A percentile compares a stretch with the other conserved stretches of the same genome.
These are phyloP conservation scores for Yarrowia sp. DNA, from an alignment of 805 yeast genomes.

Conservation along the genomic window DNA sequence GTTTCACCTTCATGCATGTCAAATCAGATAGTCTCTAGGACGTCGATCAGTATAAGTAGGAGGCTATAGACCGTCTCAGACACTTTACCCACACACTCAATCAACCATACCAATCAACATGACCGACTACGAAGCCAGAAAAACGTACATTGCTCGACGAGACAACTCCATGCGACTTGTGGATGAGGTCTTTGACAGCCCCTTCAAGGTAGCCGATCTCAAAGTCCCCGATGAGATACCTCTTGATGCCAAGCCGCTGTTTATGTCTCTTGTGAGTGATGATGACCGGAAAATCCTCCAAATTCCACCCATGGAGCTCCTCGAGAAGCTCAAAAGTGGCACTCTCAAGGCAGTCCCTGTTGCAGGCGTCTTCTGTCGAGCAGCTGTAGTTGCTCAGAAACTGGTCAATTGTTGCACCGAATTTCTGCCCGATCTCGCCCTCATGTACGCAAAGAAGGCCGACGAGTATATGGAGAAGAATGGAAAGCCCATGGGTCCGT, in stretches of 20 bases:
- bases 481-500: constrained; percentile 63
- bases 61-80: too few relatives aligned
- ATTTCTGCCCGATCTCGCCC: constrained; percentile 63
- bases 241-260: constrained; percentile 23
- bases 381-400: constrained; percentile 67
- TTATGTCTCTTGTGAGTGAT: constrained; percentile 10
- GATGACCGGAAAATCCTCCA: constrained; percentile 14
- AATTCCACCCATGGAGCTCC: constrained; percentile 25
- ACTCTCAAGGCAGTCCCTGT: constrained; percentile 55
- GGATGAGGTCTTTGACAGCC: constrained; percentile 21
- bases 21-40: too few relatives aligned
- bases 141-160: constrained; percentile 21
- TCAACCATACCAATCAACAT: not conserved
- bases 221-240: constrained; percentile 31
- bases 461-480: constrained; percentile 58
- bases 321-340: constrained; percentile 16
- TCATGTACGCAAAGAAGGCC: constrained; percentile 60
- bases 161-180: constrained; percentile 19
- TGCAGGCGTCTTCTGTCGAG: constrained; percentile 61
- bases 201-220: constrained; percentile 24
- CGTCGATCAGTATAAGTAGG: too few relatives aligned
- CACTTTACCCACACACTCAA: too few relatives aligned
- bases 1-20: not conserved
- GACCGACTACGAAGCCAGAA: constrained; percentile 33
- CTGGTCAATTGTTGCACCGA: constrained; percentile 53